These are phyloP conservation scores for Strobilomyces dryophilus DNA, from an alignment of 768 basidiomycete species.

Conservation along the genomic window DNA sequence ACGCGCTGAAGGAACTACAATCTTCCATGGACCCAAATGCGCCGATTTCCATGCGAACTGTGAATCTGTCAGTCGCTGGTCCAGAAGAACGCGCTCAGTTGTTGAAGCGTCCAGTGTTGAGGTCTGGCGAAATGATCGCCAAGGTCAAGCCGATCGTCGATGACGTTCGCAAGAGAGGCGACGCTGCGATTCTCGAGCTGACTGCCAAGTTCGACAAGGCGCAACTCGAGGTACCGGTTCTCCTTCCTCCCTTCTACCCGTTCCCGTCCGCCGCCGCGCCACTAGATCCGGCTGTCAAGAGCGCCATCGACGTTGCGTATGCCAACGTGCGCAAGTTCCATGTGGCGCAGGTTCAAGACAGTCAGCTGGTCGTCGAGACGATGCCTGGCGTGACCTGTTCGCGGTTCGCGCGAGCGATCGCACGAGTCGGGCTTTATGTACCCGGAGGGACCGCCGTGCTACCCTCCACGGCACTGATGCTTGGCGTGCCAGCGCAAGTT, in stretches of 20 bases:
- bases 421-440: conserved; percentile 93
- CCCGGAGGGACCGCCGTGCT: conserved; percentile 96
- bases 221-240: conserved; percentile 59
- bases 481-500: conserved; percentile 96
- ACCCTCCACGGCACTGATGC: conserved; percentile 96
- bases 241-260: conserved; percentile 71
- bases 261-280: conserved; percentile 47
- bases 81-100: conserved; percentile 58
- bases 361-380: conserved; percentile 81
- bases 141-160: conserved; percentile 95
- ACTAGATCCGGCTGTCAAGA: conserved; percentile 59
- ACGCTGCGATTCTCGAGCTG: conserved; percentile 79
- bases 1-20: conserved; percentile 28
- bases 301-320: conserved; percentile 89
- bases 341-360: conserved; percentile 73
- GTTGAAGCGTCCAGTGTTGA: conserved; percentile 86
- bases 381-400: conserved; percentile 98
- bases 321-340: conserved; percentile 91
- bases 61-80: conserved; percentile 48
- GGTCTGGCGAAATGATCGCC: conserved; percentile 54
- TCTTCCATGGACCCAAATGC: conserved; percentile 29
- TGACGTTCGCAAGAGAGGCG: conserved; percentile 78
- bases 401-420: conserved; percentile 92
- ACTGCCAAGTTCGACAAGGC: conserved; percentile 94
- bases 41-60: conserved; percentile 76